Evolutionary conservation across 371 early-diverging fungal species (phyloP).

Genomic region (Mucor saturninus): DNA sequence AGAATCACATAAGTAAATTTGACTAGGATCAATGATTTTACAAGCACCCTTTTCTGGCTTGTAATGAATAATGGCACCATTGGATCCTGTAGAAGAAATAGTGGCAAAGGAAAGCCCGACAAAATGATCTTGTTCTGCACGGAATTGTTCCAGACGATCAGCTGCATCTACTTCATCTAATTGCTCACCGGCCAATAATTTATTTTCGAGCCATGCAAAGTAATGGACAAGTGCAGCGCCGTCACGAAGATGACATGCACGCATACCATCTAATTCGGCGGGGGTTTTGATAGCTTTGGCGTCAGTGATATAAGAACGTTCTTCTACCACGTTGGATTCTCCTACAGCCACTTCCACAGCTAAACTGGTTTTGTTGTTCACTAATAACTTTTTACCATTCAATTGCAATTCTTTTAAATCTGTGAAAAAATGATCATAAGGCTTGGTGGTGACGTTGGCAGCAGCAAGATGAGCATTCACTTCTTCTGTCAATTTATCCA

Average conservation of each 20-base stretch:
- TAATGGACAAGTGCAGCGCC: constrained; percentile 91
- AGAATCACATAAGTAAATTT: constrained; percentile 95
- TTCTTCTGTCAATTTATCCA: constrained; percentile 69
- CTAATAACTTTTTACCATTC: constrained; percentile 44
- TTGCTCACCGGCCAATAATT: constrained; percentile 67
- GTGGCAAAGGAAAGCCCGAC: constrained; percentile 97
- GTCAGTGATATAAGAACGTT: constrained; percentile 73
- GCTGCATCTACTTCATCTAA: constrained; percentile 83
- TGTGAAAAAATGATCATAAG: constrained; percentile 80
- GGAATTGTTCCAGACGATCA: constrained; percentile 75
- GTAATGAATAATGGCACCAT: constrained; percentile 99
- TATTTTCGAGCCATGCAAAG: constrained; percentile 96
- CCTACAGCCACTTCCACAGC: constrained; percentile 73
- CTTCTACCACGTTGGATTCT: constrained; percentile 54
- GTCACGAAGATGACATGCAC: constrained; percentile 93
- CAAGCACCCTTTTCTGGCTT: constrained; percentile 82
- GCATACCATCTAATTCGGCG: constrained; percentile 94
- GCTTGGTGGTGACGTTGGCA: constrained; percentile 53
- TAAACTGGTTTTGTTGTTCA: constrained; percentile 70
- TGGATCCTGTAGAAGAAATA: constrained; percentile 94
- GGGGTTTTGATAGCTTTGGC: constrained; percentile 95
- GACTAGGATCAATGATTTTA: constrained; percentile 54
- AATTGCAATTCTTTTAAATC: constrained; percentile 57
- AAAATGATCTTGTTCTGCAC: constrained; percentile 72
- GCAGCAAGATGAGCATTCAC: constrained; percentile 54